Conservation (phyloP, 2,329 filamentous ascomycete species). For the Aspergillus floridensis region DNA sequence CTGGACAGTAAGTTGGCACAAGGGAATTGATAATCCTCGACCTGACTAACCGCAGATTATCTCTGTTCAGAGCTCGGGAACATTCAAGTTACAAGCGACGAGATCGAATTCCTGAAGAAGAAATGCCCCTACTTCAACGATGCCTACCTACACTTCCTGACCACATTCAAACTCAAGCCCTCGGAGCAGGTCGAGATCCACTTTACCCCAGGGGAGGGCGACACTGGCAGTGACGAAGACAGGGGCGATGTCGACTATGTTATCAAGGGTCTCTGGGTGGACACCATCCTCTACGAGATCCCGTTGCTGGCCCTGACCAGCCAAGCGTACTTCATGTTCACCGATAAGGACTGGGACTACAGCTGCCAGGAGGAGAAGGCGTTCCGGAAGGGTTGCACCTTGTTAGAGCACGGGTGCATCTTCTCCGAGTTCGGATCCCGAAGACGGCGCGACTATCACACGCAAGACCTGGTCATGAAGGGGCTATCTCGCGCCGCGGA, state of each 20-base stretch:
- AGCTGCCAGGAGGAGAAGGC: slow-evolving; percentile 82
- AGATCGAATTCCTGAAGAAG: slow-evolving; percentile 72
- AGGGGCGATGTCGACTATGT: slow-evolving; percentile 73
- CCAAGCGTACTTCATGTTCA: slow-evolving; percentile 96
- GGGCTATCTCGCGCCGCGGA: slow-evolving; percentile 77
- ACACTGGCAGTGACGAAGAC: slow-evolving; percentile 63
- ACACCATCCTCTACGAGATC: slow-evolving; percentile 97
- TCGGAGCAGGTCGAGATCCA: slow-evolving; percentile 72
- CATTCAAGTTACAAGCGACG: slow-evolving; percentile 73
- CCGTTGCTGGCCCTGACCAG: slow-evolving; percentile 87
- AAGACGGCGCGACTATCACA: slow-evolving; percentile 87
- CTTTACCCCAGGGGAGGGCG: slow-evolving; percentile 53
- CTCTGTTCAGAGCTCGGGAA: slow-evolving; percentile 68
- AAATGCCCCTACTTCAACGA: slow-evolving; percentile 77
- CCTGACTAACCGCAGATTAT: background rate
- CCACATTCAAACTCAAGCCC: slow-evolving; percentile 76
- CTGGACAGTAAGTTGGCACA: slow-evolving; percentile 62
- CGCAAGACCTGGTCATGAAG: slow-evolving; percentile 85
- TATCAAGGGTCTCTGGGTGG: slow-evolving; percentile 81
- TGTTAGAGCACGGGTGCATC: slow-evolving; percentile 79
- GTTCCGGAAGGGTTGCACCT: slow-evolving; percentile 71
- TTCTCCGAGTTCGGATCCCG: slow-evolving; percentile 94
- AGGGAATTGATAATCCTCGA: no score
- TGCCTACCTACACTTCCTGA: slow-evolving; percentile 77
- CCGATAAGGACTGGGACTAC: slow-evolving; percentile 89